phyloP scores from a whole-genome alignment of 2,329 filamentous ascomycete species.

The Apiospora hydei region DNA sequence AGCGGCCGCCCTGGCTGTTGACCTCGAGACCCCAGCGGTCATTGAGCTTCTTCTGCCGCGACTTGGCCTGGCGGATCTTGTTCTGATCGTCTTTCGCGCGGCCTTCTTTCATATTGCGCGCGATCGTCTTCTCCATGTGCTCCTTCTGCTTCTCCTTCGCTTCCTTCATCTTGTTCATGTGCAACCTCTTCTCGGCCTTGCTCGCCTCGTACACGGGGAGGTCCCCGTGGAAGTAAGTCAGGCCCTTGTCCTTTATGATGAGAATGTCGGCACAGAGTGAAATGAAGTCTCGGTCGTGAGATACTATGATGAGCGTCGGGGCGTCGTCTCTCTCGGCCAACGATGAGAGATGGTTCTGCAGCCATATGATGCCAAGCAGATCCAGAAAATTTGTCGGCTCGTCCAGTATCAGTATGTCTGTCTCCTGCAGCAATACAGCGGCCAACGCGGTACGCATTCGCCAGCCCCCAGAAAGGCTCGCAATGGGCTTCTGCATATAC shows the following conservation, averaged over 20 bases:
- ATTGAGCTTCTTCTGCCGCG: conserved; percentile 83
- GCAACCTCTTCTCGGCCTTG: conserved; percentile 70
- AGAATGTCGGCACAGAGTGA: conserved; percentile 80
- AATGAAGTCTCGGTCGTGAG: conserved; percentile 84
- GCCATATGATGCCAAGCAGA: conserved; percentile 83
- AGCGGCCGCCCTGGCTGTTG: conserved; percentile 73
- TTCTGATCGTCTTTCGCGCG: conserved; percentile 83
- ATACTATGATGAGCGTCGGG: conserved; percentile 78
- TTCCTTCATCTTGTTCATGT: conserved; percentile 78
- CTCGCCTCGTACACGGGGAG: conserved; percentile 75
- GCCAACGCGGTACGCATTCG: conserved; percentile 74
- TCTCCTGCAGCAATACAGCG: conserved; percentile 71
- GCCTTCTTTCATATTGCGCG: conserved; percentile 76
- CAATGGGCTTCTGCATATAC: conserved; percentile 64
- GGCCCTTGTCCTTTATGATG: conserved; percentile 73
- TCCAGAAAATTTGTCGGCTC: conserved; percentile 91
- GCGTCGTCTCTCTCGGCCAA: conserved; percentile 59
- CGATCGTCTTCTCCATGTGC: conserved; percentile 81
- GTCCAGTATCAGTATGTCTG: conserved; percentile 82
- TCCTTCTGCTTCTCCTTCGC: conserved; percentile 82
- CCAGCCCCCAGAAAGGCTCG: conserved; percentile 79
- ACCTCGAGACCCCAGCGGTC: conserved; percentile 81
- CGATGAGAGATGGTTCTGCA: conserved; percentile 74
- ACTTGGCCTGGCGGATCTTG: conserved; percentile 85
- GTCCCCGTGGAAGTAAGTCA: conserved; percentile 79